A percentile compares a stretch with the other conserved stretches of the same genome.
Evolutionary conservation across 192 early-diverging fungal species (phyloP).

Genomic region (Backusella tarrabulga): DNA sequence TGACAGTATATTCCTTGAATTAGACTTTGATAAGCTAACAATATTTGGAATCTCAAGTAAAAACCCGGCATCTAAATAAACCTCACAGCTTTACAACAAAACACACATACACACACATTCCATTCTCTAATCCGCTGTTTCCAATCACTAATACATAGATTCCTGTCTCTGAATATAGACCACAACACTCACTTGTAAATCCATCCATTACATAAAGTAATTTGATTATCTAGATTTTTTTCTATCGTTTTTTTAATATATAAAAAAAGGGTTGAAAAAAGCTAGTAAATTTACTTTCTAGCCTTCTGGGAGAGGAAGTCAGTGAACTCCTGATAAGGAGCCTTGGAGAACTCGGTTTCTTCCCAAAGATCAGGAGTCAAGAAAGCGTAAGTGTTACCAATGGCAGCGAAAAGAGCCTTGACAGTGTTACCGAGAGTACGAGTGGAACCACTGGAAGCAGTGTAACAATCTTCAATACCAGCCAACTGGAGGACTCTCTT

Average conservation of each 20-base stretch:
- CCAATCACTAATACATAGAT: too few species aligned
- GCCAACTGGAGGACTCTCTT: constrained; percentile 97
- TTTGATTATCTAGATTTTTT: background rate
- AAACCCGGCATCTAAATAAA: too few species aligned
- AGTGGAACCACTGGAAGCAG: constrained; percentile 93
- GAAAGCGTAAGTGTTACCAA: constrained; percentile 96
- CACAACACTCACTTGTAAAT: too few species aligned
- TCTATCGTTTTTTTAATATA: constrained; percentile 3
- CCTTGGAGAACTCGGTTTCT: constrained; percentile 74
- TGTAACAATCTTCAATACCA: constrained; percentile 98
- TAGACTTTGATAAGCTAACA: too few species aligned
- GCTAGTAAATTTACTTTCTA: constrained; percentile 22
- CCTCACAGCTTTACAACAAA: too few species aligned
- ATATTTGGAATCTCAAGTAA: too few species aligned
- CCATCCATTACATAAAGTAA: background rate
- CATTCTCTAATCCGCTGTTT: too few species aligned
- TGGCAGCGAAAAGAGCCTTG: constrained; percentile 97
- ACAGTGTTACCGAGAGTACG: constrained; percentile 99
- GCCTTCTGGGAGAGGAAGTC: constrained; percentile 45
- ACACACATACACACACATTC: too few species aligned
- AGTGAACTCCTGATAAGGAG: constrained; percentile 19
- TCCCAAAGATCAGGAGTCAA: constrained; percentile 96
- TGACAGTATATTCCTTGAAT: too few species aligned
- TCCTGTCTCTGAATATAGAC: too few species aligned
- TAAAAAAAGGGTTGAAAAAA: background rate